Evolutionary conservation across 140 eudicot genomes (phyloP).

Genomic region (Senecio squalidus): DNA sequence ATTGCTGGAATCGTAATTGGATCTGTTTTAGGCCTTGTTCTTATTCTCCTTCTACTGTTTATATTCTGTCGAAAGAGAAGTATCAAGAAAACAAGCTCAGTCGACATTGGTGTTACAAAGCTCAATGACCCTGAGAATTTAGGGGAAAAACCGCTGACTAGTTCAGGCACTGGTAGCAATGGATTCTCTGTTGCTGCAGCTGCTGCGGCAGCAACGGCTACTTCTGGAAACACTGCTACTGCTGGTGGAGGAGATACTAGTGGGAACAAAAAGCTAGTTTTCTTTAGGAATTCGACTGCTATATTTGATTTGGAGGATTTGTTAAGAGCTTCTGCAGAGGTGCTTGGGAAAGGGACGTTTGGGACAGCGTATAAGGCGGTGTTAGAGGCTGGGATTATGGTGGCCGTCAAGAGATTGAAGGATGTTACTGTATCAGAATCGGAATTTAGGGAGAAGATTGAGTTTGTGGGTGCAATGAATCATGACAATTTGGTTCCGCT

Average conservation of each 20-base stretch:
- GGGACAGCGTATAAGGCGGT: constrained; percentile 92
- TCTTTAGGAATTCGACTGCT: constrained; percentile 45
- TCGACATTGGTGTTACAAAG: constrained; percentile 45
- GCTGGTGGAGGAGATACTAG: constrained; percentile 19
- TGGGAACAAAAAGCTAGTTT: constrained; percentile 57
- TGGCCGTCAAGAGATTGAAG: constrained; percentile 91
- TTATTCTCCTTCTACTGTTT: constrained; percentile 36
- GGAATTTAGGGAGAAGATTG: constrained; percentile 63
- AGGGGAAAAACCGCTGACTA: constrained; percentile 45
- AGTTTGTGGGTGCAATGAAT: constrained; percentile 88
- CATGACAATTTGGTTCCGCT: constrained; percentile 84
- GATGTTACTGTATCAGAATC: constrained; percentile 59
- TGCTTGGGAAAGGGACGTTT: constrained; percentile 83
- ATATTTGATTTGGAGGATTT: constrained; percentile 81
- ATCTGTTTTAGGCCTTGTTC: constrained; percentile 44
- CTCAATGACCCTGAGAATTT: constrained; percentile 29
- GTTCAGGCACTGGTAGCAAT: constrained; percentile 31
- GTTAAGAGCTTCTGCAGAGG: constrained; percentile 86
- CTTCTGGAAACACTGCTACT: constrained; percentile 23
- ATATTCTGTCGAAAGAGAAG: constrained; percentile 48
- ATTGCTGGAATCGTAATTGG: constrained; percentile 89
- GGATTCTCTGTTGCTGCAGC: constrained; percentile 63
- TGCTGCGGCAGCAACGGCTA: constrained; percentile 49
- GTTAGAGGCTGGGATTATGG: constrained; percentile 63
- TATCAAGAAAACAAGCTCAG: constrained; percentile 44